A percentile compares a stretch with the other conserved stretches of the same genome.
Conservation (phyloP, 257 asterid species). For the Ophiorrhiza pumila region DNA sequence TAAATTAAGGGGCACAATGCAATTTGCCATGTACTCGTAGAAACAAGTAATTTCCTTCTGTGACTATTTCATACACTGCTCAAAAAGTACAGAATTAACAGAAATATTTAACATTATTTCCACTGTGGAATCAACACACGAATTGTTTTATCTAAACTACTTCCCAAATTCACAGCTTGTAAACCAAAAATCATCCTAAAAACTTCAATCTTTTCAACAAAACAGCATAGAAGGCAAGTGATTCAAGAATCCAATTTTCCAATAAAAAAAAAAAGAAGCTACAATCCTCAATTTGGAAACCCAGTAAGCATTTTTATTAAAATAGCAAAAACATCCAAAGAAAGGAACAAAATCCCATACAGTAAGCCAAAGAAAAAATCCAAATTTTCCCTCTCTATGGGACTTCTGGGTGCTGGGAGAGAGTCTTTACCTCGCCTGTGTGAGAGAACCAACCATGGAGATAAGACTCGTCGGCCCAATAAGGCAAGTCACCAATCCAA, state of each 20-base stretch:
- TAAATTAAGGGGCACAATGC: background rate
- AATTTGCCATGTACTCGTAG: background rate
- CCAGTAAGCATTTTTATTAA: background rate
- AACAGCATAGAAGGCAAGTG: background rate
- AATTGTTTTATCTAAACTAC: background rate
- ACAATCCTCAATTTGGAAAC: background rate
- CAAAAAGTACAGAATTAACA: background rate
- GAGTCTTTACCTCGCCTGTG: slow-evolving; percentile 61
- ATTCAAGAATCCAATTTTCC: background rate
- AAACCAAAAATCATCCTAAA: background rate
- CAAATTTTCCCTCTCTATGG: too few relatives aligned
- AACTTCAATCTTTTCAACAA: background rate
- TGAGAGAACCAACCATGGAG: slow-evolving; percentile 89
- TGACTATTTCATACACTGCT: background rate
- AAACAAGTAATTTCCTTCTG: background rate
- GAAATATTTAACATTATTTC: background rate
- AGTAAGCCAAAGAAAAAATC: background rate
- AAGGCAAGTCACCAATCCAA: slow-evolving; percentile 99
- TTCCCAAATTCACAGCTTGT: background rate
- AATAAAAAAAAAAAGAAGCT: too few relatives aligned
- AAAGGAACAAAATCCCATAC: background rate
- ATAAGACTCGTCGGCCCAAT: slow-evolving; percentile 94
- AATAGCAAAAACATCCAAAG: background rate
- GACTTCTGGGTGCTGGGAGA: background rate
- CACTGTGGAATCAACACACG: background rate